Evolutionary conservation across 257 asterid species (phyloP).

Genomic region (Nicotiana knightiana): DNA sequence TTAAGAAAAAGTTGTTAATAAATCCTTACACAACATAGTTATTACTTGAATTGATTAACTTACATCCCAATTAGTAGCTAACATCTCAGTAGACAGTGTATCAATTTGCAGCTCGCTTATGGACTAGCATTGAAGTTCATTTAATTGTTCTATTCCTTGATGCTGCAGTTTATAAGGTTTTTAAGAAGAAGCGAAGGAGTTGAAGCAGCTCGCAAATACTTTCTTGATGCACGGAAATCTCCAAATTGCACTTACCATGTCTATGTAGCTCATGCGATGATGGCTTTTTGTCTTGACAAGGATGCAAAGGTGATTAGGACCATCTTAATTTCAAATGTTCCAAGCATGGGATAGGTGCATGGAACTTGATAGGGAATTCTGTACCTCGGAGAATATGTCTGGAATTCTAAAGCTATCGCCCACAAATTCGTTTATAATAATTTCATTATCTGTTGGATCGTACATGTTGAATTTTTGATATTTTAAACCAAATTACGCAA

Average conservation of each 20-base stretch:
- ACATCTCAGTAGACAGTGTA: not conserved
- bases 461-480: not conserved
- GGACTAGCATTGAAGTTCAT: not conserved
- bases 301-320: slow-evolving; percentile 77
- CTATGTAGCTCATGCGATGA: slow-evolving; percentile 93
- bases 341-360: not conserved
- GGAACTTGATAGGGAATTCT: not conserved
- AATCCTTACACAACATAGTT: not conserved
- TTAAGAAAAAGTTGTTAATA: not conserved
- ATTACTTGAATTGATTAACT: not conserved
- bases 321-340: slow-evolving; percentile 8
- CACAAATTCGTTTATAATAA: not conserved
- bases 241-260: slow-evolving; percentile 96
- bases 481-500: not conserved
- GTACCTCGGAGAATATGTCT: not conserved
- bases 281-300: slow-evolving; percentile 97
- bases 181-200: slow-evolving; percentile 94
- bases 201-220: slow-evolving; percentile 92
- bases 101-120: not conserved
- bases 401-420: not conserved
- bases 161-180: slow-evolving; percentile 71
- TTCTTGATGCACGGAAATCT: slow-evolving; percentile 86
- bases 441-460: not conserved
- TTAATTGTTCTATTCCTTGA: not conserved
- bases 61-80: not conserved